Conservation (phyloP, 163 green algal genomes). For the Chlamydomonas reinhardtii region DNA sequence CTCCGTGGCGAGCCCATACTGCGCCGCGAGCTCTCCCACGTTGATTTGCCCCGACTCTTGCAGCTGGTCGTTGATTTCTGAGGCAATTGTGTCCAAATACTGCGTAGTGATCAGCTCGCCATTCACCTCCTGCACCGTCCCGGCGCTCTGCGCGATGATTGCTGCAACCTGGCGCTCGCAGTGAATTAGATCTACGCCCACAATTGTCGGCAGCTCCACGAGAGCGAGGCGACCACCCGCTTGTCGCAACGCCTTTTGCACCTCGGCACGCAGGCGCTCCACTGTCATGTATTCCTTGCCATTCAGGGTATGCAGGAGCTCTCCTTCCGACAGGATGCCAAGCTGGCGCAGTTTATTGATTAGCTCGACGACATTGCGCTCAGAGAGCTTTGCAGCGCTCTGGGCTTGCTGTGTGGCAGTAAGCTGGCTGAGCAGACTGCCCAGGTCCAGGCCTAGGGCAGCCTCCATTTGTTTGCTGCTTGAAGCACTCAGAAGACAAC, state of each 20-base stretch:
- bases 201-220: constrained; percentile 82
- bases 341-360: constrained; percentile 89
- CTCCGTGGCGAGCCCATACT: constrained; percentile 76
- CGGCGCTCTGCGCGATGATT: constrained; percentile 68
- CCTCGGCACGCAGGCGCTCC: constrained; percentile 65
- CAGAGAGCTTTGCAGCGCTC: constrained; percentile 80
- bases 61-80: constrained; percentile 88
- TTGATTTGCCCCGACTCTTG: constrained; percentile 79
- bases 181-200: constrained; percentile 93
- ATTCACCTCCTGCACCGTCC: constrained; percentile 72
- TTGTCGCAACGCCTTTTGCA: constrained; percentile 55
- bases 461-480: constrained; percentile 18
- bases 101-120: constrained; percentile 88
- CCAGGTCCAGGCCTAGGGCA: constrained; percentile 56
- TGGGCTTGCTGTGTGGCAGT: constrained; percentile 59
- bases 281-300: constrained; percentile 92
- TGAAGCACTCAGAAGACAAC: too few relatives aligned
- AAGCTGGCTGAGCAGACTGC: constrained; percentile 54
- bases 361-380: constrained; percentile 96
- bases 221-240: constrained; percentile 69
- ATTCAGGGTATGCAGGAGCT: constrained; percentile 91
- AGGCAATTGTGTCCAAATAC: constrained; percentile 89
- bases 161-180: constrained; percentile 70
- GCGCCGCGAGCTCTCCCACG: constrained; percentile 84
- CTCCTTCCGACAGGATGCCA: constrained; percentile 66